Conservation (phyloP, 2,329 filamentous ascomycete species). For the Trichoderma afroharzianum region DNA sequence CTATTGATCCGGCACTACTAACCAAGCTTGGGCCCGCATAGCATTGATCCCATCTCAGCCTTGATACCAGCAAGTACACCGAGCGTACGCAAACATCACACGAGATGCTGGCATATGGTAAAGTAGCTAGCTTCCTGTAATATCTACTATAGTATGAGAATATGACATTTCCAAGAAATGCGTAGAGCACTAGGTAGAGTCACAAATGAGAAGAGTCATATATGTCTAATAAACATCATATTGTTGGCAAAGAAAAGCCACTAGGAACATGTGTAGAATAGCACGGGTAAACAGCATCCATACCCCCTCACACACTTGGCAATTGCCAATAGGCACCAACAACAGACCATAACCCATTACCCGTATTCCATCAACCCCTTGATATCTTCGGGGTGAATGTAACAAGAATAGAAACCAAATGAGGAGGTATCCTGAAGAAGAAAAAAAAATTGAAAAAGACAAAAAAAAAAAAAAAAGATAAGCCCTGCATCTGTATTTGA, state of each 20-base stretch:
- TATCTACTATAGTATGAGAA: not conserved
- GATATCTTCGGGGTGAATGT: not conserved
- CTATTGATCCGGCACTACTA: not conserved
- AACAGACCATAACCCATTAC: conserved; percentile 1
- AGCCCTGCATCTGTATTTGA: conserved; percentile 12
- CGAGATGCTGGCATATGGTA: not conserved
- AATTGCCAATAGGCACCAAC: not conserved
- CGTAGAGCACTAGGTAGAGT: not conserved
- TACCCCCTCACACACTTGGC: not conserved
- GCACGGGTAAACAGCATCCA: not conserved
- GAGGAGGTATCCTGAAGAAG: not conserved
- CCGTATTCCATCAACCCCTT: not conserved
- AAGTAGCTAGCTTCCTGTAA: not conserved
- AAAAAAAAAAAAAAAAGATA: conserved; percentile 8
- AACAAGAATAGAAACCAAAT: not conserved
- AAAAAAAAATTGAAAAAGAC: not conserved
- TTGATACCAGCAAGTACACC: not conserved
- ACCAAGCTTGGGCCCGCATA: not conserved
- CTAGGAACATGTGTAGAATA: not conserved
- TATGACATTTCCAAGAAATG: not conserved
- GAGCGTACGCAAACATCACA: no score
- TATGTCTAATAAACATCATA: not conserved
- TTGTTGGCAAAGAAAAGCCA: not conserved
- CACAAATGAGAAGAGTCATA: not conserved
- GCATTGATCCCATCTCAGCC: not conserved